phyloP scores from a whole-genome alignment of 2,329 filamentous ascomycete species.

The Trichoderma atrobrunneum region DNA sequence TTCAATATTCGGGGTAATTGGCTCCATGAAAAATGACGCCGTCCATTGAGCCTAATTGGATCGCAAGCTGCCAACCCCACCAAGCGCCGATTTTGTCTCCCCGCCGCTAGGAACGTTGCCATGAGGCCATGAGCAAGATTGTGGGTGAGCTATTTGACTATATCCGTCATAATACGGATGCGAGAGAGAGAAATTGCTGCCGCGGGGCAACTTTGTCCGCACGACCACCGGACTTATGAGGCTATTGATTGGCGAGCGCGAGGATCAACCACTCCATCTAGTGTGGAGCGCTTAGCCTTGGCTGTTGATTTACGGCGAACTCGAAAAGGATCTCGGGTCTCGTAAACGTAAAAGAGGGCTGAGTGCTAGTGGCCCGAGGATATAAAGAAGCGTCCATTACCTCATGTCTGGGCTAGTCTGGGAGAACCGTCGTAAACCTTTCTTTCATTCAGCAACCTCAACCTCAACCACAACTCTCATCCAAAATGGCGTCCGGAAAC shows the following conservation, averaged over 20 bases:
- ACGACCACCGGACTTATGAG: not conserved
- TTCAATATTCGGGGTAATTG: slow-evolving; percentile 3
- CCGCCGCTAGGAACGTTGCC: not conserved
- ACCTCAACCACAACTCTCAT: not conserved
- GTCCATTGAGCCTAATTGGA: slow-evolving; percentile 14
- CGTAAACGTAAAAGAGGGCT: not conserved
- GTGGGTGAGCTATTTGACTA: not conserved
- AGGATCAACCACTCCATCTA: not conserved
- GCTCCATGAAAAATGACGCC: not conserved
- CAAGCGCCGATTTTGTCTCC: not conserved
- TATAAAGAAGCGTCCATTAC: not conserved
- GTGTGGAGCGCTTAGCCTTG: not conserved
- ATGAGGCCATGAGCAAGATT: not conserved
- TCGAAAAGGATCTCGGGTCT: not conserved
- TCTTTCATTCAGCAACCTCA: not conserved
- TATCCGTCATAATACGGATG: not conserved
- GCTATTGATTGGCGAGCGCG: slow-evolving; percentile 7
- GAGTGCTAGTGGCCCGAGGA: not conserved
- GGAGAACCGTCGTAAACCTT: not conserved
- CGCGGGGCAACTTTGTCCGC: slow-evolving; percentile 19
- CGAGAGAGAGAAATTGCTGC: slow-evolving; percentile 6
- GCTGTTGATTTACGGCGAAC: not conserved
- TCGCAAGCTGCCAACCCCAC: slow-evolving; percentile 8
- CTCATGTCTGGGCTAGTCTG: not conserved
- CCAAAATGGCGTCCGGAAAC: slow-evolving; percentile 18